phyloP scores from a whole-genome alignment of 306 rosid species.

The Malus orientalis region DNA sequence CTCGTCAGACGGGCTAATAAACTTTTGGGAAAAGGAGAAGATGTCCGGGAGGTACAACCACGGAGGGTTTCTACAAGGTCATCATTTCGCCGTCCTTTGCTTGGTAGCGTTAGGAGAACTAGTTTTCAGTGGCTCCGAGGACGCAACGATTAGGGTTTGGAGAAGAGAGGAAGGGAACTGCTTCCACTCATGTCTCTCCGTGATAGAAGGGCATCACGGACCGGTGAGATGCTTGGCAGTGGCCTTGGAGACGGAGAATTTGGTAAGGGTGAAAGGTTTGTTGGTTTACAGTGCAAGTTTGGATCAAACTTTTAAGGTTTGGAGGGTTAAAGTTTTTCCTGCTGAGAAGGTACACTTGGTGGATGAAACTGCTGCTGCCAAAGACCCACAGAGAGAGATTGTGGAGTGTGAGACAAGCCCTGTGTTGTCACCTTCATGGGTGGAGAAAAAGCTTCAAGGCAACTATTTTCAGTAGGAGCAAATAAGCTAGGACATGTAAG shows the following conservation, averaged over 20 bases:
- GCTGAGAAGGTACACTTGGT: slow-evolving; percentile 17
- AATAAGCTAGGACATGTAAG: slow-evolving; percentile 2
- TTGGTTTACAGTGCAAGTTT: slow-evolving; percentile 51
- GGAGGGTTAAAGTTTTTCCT: slow-evolving; percentile 44
- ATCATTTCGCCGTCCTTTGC: slow-evolving; percentile 41
- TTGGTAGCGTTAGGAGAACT: slow-evolving; percentile 35
- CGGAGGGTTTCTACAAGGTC: slow-evolving; percentile 51
- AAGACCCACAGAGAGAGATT: slow-evolving; percentile 31
- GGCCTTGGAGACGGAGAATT: slow-evolving; percentile 29
- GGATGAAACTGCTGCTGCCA: slow-evolving; percentile 11
- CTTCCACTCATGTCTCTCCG: slow-evolving; percentile 36
- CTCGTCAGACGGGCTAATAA: slow-evolving; percentile 43
- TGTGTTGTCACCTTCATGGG: slow-evolving; percentile 39
- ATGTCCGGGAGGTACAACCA: slow-evolving; percentile 40
- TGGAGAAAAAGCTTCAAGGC: slow-evolving; percentile 32
- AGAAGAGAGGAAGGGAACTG: slow-evolving; percentile 45
- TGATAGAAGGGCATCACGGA: slow-evolving; percentile 47
- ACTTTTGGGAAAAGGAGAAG: slow-evolving; percentile 49
- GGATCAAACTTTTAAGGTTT: slow-evolving; percentile 54
- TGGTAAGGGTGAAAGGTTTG: slow-evolving; percentile 25
- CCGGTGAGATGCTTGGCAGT: slow-evolving; percentile 51
- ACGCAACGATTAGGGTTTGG: slow-evolving; percentile 46
- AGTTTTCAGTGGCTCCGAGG: slow-evolving; percentile 40
- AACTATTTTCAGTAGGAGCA: slow-evolving; percentile 16
- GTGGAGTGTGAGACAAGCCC: slow-evolving; percentile 38